Conservation (phyloP, 345 rosid species). For the Salix suchowensis region DNA sequence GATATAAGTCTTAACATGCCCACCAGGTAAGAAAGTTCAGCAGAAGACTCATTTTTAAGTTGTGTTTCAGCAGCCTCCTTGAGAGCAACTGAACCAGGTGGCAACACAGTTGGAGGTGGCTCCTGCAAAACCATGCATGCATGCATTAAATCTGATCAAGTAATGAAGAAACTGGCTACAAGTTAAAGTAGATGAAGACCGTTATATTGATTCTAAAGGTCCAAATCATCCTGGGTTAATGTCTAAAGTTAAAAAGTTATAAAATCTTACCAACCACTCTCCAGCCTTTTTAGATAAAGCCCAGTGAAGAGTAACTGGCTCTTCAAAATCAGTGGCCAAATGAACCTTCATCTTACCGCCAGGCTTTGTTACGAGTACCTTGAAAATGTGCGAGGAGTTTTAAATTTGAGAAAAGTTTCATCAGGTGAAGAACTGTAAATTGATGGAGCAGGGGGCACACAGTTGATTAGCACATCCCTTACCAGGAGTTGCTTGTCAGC, state of each 20-base stretch:
- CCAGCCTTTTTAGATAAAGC: constrained; percentile 75
- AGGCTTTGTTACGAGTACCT: constrained; percentile 75
- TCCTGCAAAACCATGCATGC: constrained; percentile 49
- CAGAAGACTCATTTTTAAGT: constrained; percentile 33
- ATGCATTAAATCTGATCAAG: constrained; percentile 20
- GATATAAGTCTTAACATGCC: constrained; percentile 11
- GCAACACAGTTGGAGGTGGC: constrained; percentile 63
- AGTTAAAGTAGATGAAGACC: constrained; percentile 4
- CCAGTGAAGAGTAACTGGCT: constrained; percentile 85
- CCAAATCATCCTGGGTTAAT: constrained; percentile 1
- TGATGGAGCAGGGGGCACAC: neutral
- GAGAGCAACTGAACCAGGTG: constrained; percentile 65
- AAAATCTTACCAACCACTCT: constrained; percentile 88
- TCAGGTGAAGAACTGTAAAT: neutral
- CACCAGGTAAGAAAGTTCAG: constrained; percentile 64
- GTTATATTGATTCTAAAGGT: constrained; percentile 9
- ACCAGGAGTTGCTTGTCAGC: constrained; percentile 72
- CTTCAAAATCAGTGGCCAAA: constrained; percentile 64
- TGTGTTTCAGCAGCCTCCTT: constrained; percentile 60
- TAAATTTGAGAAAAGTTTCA: constrained; percentile 10
- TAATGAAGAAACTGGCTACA: constrained; percentile 13
- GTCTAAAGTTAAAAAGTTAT: constrained; percentile 2
- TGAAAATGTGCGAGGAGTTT: constrained; percentile 14
- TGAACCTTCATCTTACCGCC: constrained; percentile 59
- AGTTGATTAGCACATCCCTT: constrained; percentile 11